Base-by-base conservation (phyloP, 768 basidiomycete genomes). In the Porpolomopsis calyptriformis region DNA sequence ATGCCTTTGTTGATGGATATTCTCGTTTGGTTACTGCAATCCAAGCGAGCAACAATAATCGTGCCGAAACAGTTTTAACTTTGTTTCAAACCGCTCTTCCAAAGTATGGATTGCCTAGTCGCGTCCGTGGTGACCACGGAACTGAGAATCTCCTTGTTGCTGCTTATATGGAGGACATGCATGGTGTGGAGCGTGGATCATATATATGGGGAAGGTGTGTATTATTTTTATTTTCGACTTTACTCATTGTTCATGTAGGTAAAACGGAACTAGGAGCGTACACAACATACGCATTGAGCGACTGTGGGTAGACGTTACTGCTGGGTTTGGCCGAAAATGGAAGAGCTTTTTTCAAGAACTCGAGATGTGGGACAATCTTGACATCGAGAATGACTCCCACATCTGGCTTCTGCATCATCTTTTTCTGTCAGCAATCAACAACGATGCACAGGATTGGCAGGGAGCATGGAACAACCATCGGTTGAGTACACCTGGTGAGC, bases 1-100 rank as follows among this genome's bases (percentile, higher is more conserved):
- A 71, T 52, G 63, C 60, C 1, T 69, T 68, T 46, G 64, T 72
- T 10, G 69, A 73, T 57, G 70, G 71, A 1, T 61, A 62, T 38
- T 64, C 64, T 0, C 53, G 66, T 3, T 53, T 66, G 16, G 51
- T 72, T 1, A 55, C 57, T 2, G 68, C 62, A 4, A 49, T 73
- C n/a, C 42, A 51, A 9, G 68, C 60, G 1, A 60, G 55, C 49
- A 61, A 58, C 55, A 73, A 74, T 52, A 73, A 74, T 48, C 49
- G 55, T 2, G 60, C 64, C 1, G 34, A 51, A 0, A 74, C 70
- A 2, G 68, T 73, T 2, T 55, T 68, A 4, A 34, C 55, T 1
- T 46, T 73, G 1, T 72, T 73, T 49, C 20, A 51, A 0, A 46
- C 53, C 4, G 50, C 55, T 10, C 44, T 52, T 11, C 19, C 41